A percentile compares a stretch with the other conserved stretches of the same genome.
These are phyloP conservation scores for Fusarium floridanum DNA, from an alignment of 2,329 filamentous ascomycete species.

Conservation along the genomic window DNA sequence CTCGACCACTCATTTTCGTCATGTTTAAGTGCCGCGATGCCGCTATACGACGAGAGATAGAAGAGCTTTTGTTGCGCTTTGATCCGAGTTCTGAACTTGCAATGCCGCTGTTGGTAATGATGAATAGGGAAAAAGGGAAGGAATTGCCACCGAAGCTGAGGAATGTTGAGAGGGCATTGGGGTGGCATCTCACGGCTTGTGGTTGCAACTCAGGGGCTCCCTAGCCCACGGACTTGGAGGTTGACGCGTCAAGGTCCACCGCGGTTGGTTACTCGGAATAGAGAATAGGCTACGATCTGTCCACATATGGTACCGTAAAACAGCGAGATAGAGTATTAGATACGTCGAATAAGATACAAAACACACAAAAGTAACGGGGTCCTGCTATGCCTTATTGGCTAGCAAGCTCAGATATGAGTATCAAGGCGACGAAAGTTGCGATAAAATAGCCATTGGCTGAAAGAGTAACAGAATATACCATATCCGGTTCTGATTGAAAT, in stretches of 20 bases:
- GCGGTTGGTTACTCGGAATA: background rate
- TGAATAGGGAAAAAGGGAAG: slow-evolving; percentile 19
- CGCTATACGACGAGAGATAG: slow-evolving; percentile 18
- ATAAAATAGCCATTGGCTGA: too few species aligned
- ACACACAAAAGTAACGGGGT: too few species aligned
- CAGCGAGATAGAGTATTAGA: too few species aligned
- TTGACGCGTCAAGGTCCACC: background rate
- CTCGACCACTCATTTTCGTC: slow-evolving; percentile 37
- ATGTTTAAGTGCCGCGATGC: slow-evolving; percentile 37
- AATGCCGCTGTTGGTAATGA: slow-evolving; percentile 29
- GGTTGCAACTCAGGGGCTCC: slow-evolving; percentile 8
- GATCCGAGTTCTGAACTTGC: slow-evolving; percentile 27
- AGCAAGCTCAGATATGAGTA: too few species aligned
- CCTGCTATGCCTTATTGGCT: too few species aligned
- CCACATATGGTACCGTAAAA: background rate
- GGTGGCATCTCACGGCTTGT: slow-evolving; percentile 34
- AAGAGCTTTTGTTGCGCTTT: slow-evolving; percentile 16
- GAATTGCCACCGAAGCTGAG: slow-evolving; percentile 30
- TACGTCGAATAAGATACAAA: too few species aligned
- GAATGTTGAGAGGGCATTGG: slow-evolving; percentile 38
- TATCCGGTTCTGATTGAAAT: too few species aligned
- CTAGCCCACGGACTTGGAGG: background rate
- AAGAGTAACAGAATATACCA: background rate
- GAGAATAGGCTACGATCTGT: background rate
- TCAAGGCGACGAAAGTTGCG: too few species aligned